Percentiles rank a stretch among this genome's conserved stretches.
Evolutionary conservation across 106 monocot genomes (phyloP).

Genomic region (Dendrobium catenatum): DNA sequence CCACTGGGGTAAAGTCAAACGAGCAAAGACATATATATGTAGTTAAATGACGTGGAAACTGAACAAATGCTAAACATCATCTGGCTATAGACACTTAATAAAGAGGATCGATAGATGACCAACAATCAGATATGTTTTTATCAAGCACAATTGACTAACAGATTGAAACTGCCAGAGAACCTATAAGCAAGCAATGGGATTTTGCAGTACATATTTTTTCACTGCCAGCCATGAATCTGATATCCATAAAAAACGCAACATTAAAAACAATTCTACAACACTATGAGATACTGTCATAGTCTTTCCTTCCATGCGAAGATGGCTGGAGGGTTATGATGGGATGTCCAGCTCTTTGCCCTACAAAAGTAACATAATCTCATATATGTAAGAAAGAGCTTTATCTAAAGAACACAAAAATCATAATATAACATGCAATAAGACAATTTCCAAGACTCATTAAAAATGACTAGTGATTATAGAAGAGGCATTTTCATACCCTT

Average conservation of each 20-base stretch:
- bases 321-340: conserved; percentile 37
- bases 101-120: background rate
- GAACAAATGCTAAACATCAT: background rate
- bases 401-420: background rate
- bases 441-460: too few relatives aligned
- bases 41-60: background rate
- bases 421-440: background rate
- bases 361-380: conserved; percentile 4
- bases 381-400: background rate
- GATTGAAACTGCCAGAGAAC: conserved; percentile 5
- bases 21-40: background rate
- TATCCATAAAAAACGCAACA: background rate
- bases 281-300: conserved; percentile 53
- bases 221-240: conserved; percentile 15
- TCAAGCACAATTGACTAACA: background rate
- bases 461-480: background rate
- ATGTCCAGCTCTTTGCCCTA: conserved; percentile 54
- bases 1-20: too few relatives aligned
- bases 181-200: conserved; percentile 8
- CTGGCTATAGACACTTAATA: background rate
- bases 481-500: background rate
- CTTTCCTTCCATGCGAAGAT: conserved; percentile 44
- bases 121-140: background rate
- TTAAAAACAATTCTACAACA: background rate
- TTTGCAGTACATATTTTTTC: conserved; percentile 20